These are phyloP conservation scores for Erythrophleum fordii DNA, from an alignment of 306 rosid genomes.

Conservation along the genomic window DNA sequence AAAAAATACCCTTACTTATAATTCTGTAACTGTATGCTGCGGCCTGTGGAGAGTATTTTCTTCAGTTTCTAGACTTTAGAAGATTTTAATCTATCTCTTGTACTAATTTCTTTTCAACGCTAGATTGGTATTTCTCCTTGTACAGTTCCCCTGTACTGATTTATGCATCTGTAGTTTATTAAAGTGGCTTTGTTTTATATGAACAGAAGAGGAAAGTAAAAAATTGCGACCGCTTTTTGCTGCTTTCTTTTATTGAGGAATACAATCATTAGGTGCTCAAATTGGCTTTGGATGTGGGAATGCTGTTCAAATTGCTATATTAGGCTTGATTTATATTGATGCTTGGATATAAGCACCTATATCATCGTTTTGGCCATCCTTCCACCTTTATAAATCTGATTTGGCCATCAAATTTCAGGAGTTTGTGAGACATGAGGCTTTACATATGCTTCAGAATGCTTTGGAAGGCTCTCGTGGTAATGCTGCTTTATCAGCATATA, in stretches of 20 bases:
- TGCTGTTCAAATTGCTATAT: not conserved
- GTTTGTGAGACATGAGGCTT: constrained; percentile 91
- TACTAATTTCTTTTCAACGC: not conserved
- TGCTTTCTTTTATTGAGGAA: constrained; percentile 6
- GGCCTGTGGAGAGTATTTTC: not conserved
- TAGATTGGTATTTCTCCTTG: not conserved
- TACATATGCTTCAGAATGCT: constrained; percentile 88
- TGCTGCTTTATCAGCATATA: constrained; percentile 84
- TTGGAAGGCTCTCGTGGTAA: constrained; percentile 92
- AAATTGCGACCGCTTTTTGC: not conserved
- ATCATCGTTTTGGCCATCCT: constrained; percentile 17
- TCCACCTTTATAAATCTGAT: constrained; percentile 9
- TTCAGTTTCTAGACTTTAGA: not conserved
- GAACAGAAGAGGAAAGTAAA: not conserved
- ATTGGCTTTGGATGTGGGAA: not conserved
- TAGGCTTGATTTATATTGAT: not conserved
- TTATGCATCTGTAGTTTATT: constrained; percentile 2
- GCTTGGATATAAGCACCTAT: not conserved
- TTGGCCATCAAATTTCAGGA: constrained; percentile 57
- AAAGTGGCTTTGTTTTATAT: not conserved
- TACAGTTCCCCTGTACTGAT: not conserved
- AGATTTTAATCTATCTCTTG: not conserved
- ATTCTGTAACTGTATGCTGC: not conserved
- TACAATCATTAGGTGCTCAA: not conserved
- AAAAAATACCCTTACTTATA: not conserved